phyloP scores from a whole-genome alignment of 768 basidiomycete species.

The Lactarius pseudohatsudake region DNA sequence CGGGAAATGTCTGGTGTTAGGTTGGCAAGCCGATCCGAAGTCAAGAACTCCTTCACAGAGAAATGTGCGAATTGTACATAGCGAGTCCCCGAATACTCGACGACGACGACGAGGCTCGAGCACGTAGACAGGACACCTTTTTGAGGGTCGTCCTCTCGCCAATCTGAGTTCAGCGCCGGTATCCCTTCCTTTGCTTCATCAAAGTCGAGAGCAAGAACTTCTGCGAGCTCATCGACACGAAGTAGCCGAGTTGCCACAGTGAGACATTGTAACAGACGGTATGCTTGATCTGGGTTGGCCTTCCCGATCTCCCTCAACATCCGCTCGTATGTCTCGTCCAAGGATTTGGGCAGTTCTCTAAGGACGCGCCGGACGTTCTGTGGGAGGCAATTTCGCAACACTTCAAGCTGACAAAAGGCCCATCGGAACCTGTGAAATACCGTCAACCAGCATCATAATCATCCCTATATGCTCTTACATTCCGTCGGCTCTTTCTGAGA shows the following conservation, averaged over 20 bases:
- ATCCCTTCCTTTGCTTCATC: not conserved
- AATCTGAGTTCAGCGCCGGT: too few species aligned
- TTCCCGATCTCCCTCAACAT: not conserved
- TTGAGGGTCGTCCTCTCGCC: too few species aligned
- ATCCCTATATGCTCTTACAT: not conserved
- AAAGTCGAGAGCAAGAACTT: not conserved
- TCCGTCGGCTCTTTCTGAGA: not conserved
- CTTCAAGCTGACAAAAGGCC: not conserved
- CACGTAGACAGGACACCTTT: not conserved
- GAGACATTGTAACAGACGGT: not conserved
- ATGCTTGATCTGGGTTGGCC: not conserved
- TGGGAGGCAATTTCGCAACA: not conserved
- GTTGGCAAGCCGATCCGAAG: not conserved
- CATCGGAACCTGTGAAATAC: not conserved
- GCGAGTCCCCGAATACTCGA: not conserved
- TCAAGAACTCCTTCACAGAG: conserved; percentile 1
- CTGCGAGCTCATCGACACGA: not conserved
- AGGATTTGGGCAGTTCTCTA: not conserved
- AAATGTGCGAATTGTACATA: conserved; percentile 1
- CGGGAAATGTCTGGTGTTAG: not conserved
- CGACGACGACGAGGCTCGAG: not conserved
- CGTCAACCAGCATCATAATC: not conserved
- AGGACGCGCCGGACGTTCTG: not conserved
- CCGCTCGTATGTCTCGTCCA: not conserved
- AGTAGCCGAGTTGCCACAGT: not conserved